phyloP scores from a whole-genome alignment of 2,329 filamentous ascomycete species.

The Trichocomaceae sp. region DNA sequence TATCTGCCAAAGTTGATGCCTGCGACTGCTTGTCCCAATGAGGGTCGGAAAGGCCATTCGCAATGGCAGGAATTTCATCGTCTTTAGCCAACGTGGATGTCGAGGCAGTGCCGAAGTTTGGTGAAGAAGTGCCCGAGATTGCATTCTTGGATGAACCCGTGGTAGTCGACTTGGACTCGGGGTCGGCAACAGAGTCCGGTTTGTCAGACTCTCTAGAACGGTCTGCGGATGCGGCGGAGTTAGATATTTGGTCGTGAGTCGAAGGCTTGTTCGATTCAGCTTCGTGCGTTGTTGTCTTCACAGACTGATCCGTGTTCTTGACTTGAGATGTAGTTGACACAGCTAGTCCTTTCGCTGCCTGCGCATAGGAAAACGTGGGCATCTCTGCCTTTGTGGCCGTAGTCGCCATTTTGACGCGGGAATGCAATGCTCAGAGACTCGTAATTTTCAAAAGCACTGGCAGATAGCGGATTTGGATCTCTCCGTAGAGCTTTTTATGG shows the following conservation, averaged over 20 bases:
- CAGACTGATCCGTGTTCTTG: slow-evolving; percentile 34
- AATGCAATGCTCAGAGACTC: slow-evolving; percentile 1
- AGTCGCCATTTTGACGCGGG: slow-evolving; percentile 34
- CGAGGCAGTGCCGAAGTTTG: slow-evolving; percentile 49
- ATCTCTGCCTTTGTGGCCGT: slow-evolving; percentile 36
- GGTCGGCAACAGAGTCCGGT: slow-evolving; percentile 23
- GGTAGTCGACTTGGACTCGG: slow-evolving; percentile 28
- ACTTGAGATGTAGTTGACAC: slow-evolving; percentile 38
- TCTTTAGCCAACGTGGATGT: slow-evolving; percentile 51
- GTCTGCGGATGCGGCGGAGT: slow-evolving; percentile 45
- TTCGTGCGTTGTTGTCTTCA: slow-evolving; percentile 23
- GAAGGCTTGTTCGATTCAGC: slow-evolving; percentile 27
- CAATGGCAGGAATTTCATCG: slow-evolving; percentile 55
- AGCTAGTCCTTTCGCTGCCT: slow-evolving; percentile 79
- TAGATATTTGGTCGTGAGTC: slow-evolving; percentile 25
- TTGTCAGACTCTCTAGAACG: slow-evolving; percentile 35
- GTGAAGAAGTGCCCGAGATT: slow-evolving; percentile 44
- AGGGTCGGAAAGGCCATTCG: slow-evolving; percentile 59
- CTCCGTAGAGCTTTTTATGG: slow-evolving; percentile 5
- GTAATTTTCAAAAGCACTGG: slow-evolving; percentile 11
- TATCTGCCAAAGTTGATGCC: slow-evolving; percentile 57
- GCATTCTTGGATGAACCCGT: slow-evolving; percentile 24
- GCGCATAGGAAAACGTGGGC: slow-evolving; percentile 81
- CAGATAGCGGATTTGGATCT: slow-evolving; percentile 8
- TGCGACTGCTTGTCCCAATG: slow-evolving; percentile 62